These are phyloP conservation scores for Talaromyces sp. DNA, from an alignment of 2,329 filamentous ascomycete genomes.

Conservation along the genomic window DNA sequence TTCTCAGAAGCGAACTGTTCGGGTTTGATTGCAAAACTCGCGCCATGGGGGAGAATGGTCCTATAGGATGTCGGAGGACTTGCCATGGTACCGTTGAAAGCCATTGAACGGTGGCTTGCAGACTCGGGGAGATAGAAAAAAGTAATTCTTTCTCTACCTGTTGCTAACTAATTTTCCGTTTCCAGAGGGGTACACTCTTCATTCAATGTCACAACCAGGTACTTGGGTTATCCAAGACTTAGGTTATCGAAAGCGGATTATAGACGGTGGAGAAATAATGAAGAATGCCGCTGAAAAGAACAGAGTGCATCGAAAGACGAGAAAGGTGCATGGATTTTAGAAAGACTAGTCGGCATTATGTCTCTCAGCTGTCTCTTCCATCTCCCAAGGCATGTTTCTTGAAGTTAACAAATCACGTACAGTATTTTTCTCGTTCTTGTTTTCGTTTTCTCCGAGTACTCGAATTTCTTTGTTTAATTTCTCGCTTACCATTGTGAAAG, in stretches of 20 bases:
- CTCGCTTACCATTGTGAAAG: conserved; percentile 1
- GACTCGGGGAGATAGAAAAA: not conserved
- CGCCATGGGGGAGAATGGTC: conserved; percentile 10
- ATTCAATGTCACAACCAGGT: not conserved
- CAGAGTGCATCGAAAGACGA: not conserved
- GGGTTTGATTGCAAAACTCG: conserved; percentile 4
- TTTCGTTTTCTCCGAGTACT: conserved; percentile 1
- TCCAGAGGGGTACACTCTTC: not conserved
- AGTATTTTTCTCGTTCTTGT: not conserved
- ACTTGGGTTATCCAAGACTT: not conserved
- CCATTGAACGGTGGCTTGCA: not conserved
- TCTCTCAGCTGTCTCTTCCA: not conserved
- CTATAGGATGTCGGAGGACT: not conserved
- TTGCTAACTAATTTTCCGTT: not conserved
- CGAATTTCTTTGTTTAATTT: conserved; percentile 13
- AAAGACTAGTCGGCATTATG: conserved; percentile 7
- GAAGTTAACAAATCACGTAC: not conserved
- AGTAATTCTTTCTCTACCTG: not conserved
- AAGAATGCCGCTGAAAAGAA: not conserved
- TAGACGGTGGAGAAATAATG: not conserved
- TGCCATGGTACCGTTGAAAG: not conserved
- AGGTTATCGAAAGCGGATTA: not conserved
- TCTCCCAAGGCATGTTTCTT: not conserved
- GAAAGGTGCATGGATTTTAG: not conserved
- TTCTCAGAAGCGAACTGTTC: conserved; percentile 10